Evolutionary conservation across 202 grass and related monocot genomes (phyloP).

Genomic region (Bolboschoenoplectus hybrid): DNA sequence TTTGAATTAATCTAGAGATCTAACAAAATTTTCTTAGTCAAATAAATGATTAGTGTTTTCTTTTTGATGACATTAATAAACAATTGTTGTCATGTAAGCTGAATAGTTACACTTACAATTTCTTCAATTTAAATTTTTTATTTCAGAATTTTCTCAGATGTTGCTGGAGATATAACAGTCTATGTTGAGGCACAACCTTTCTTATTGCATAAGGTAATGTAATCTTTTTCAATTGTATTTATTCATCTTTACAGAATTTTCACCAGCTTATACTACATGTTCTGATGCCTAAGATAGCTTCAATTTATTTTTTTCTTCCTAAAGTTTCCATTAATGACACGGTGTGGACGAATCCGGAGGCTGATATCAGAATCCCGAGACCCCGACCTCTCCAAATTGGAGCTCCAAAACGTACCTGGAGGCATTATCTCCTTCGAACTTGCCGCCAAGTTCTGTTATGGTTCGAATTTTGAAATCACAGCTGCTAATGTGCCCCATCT

Average conservation of each 20-base stretch:
- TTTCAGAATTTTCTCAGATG: constrained; percentile 98
- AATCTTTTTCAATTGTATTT: constrained; percentile 16
- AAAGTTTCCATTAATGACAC: constrained; percentile 82
- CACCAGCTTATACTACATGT: background rate
- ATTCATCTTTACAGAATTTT: constrained; percentile 11
- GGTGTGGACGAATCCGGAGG: constrained; percentile 72
- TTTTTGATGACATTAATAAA: constrained; percentile 7
- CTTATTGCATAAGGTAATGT: constrained; percentile 79
- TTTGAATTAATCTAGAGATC: constrained; percentile 37
- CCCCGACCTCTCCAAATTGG: constrained; percentile 63
- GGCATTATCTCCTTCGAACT: constrained; percentile 76
- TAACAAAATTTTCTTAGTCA: background rate
- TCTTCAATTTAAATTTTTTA: constrained; percentile 25
- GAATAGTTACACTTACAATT: background rate
- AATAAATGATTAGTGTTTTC: constrained; percentile 20
- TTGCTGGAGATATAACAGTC: constrained; percentile 81
- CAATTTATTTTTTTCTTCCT: constrained; percentile 35
- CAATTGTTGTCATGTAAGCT: constrained; percentile 16
- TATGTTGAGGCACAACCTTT: constrained; percentile 81
- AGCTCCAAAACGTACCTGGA: constrained; percentile 80
- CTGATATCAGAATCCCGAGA: constrained; percentile 67
- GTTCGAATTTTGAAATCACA: constrained; percentile 82
- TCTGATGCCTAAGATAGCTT: constrained; percentile 7
- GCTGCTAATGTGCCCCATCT: constrained; percentile 65
- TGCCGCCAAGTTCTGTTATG: constrained; percentile 87